phyloP scores from a whole-genome alignment of 441 rosid genomes.

The Capsella rubella region DNA sequence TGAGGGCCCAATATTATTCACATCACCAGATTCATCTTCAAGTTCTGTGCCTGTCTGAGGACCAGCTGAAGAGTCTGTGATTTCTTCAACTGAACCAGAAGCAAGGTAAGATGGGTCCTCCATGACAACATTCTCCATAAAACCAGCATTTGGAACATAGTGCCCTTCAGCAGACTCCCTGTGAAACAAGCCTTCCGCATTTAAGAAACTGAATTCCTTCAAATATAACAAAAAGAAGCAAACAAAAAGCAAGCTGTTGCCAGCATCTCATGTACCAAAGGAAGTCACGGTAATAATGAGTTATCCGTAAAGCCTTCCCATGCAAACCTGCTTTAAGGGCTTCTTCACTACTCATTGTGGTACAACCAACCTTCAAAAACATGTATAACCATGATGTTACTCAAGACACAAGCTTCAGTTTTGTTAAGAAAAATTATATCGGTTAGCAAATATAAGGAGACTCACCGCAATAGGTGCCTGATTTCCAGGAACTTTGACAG shows the following conservation, averaged over 20 bases:
- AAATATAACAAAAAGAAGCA: slow-evolving; percentile 1
- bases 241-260: background rate
- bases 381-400: slow-evolving; percentile 32
- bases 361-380: slow-evolving; percentile 76
- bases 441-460: slow-evolving; percentile 10
- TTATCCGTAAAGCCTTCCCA: slow-evolving; percentile 89
- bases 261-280: slow-evolving; percentile 65
- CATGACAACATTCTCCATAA: slow-evolving; percentile 76
- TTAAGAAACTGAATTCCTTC: slow-evolving; percentile 30
- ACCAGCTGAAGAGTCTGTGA: slow-evolving; percentile 44
- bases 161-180: slow-evolving; percentile 91
- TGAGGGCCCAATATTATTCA: slow-evolving; percentile 25
- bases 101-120: slow-evolving; percentile 70
- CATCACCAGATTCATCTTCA: slow-evolving; percentile 44
- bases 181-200: slow-evolving; percentile 43
- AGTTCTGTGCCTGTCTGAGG: slow-evolving; percentile 39
- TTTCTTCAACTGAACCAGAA: slow-evolving; percentile 55
- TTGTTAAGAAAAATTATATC: background rate
- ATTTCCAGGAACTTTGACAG: slow-evolving; percentile 97
- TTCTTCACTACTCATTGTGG: slow-evolving; percentile 80
- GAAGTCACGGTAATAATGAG: slow-evolving; percentile 81
- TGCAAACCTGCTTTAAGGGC: slow-evolving; percentile 89
- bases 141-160: slow-evolving; percentile 86
- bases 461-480: slow-evolving; percentile 88
- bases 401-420: slow-evolving; percentile 1